Conservation (phyloP, 139 green algal genomes). For the Ettlia oleoabundans region DNA sequence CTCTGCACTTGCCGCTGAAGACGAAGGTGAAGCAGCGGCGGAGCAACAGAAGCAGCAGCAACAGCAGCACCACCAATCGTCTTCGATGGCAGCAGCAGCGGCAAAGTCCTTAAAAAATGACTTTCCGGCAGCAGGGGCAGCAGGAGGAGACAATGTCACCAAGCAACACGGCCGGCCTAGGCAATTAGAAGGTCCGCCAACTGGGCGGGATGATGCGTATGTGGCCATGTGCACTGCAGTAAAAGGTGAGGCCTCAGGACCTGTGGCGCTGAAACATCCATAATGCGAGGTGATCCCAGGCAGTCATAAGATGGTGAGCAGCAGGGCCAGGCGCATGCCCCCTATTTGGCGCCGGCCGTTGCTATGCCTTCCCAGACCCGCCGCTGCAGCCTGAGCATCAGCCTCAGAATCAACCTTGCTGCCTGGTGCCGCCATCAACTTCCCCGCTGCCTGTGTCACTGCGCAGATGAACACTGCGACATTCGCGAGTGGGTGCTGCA, state of each 20-base stretch:
- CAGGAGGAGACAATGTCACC: not conserved
- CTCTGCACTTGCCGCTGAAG: no score
- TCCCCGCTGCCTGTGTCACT: not conserved
- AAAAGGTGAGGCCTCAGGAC: not conserved
- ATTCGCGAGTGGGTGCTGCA: slow-evolving; percentile 35
- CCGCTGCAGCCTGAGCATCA: no score
- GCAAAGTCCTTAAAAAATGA: no score
- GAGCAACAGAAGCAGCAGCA: not conserved
- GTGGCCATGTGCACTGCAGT: slow-evolving; percentile 6
- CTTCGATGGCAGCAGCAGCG: not conserved
- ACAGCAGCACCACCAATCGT: not conserved
- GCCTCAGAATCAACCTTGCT: no score
- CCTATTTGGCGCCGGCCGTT: no score
- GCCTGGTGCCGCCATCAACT: no score
- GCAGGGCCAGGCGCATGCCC: no score
- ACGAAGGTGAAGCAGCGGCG: not conserved
- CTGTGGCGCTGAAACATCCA: not conserved
- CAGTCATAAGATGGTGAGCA: no score
- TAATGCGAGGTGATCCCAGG: not conserved
- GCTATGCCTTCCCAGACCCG: no score
- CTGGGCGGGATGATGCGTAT: not conserved
- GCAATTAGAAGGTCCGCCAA: not conserved
- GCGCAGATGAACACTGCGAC: slow-evolving; percentile 31
- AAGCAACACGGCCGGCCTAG: not conserved
- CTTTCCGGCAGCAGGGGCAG: not conserved